These are phyloP conservation scores for Butyriboletus appendiculatus DNA, from an alignment of 1,284 basidiomycete genomes.

Conservation along the genomic window DNA sequence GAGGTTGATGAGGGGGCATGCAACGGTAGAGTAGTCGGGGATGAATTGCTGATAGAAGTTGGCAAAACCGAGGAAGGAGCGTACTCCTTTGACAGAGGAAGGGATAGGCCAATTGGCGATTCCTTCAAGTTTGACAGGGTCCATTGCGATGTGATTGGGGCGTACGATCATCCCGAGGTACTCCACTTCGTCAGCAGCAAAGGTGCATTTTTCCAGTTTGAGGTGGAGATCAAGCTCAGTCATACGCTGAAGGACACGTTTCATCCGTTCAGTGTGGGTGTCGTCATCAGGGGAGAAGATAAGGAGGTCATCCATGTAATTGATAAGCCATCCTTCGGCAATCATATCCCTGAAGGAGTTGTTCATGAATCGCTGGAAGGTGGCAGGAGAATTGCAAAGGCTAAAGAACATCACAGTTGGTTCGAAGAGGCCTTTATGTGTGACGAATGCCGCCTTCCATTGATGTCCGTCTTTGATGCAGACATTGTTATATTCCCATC, in stretches of 20 bases:
- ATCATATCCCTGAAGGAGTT: neutral
- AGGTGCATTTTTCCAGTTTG: neutral
- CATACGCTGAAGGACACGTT: no score
- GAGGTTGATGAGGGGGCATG: no score
- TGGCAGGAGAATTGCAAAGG: no score
- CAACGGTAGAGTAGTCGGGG: neutral
- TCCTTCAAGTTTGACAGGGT: neutral
- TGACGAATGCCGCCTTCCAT: neutral
- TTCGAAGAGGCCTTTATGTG: neutral
- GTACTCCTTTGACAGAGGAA: fast-evolving
- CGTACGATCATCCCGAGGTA: neutral
- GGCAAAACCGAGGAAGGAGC: neutral
- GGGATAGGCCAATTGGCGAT: neutral
- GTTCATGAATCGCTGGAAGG: neutral
- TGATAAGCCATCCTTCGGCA: neutral
- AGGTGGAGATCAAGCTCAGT: no score
- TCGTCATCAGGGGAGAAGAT: neutral
- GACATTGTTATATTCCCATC: no score
- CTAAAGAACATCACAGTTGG: no score
- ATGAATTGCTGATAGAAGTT: neutral
- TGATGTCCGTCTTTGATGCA: neutral
- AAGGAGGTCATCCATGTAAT: neutral
- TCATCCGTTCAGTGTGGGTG: no score
- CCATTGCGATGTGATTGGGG: neutral
- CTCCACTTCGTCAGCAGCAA: fast-evolving